Conservation (phyloP, 2,329 filamentous ascomycete species). For the Botryotinia convoluta region DNA sequence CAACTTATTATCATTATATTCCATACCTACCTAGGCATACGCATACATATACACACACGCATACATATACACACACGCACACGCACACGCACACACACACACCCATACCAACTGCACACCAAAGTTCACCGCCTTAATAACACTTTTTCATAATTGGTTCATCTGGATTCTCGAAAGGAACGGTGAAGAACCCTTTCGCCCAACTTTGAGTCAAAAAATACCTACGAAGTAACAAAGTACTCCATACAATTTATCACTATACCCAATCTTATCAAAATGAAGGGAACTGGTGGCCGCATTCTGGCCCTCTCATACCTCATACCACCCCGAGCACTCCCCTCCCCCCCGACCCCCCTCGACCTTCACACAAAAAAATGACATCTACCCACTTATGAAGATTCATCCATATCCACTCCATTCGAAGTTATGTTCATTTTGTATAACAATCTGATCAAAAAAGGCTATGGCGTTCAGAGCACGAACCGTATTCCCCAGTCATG, state of each 20-base stretch:
- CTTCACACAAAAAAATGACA: not conserved
- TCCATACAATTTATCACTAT: not conserved
- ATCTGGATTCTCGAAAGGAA: not conserved
- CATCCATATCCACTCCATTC: constrained; percentile 2
- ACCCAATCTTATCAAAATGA: not conserved
- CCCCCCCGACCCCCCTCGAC: not conserved
- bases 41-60: too few species aligned
- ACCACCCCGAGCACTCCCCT: not conserved
- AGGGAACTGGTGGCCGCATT: not conserved
- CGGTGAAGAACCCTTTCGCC: not conserved
- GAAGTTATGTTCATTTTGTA: not conserved
- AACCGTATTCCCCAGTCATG: not conserved
- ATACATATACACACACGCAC: not conserved
- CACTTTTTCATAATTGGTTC: not conserved
- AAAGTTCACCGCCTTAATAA: not conserved
- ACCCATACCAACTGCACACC: not conserved
- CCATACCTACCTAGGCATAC: not conserved
- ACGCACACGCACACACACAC: not conserved
- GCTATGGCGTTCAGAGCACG: not conserved
- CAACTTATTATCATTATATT: not conserved
- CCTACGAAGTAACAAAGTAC: not conserved
- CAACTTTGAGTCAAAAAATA: not conserved
- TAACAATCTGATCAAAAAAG: not conserved
- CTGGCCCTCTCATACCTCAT: not conserved
- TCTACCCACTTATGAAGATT: constrained; percentile 9